These are phyloP conservation scores for Populus hybrid DNA, from an alignment of 441 rosid genomes.

Conservation along the genomic window DNA sequence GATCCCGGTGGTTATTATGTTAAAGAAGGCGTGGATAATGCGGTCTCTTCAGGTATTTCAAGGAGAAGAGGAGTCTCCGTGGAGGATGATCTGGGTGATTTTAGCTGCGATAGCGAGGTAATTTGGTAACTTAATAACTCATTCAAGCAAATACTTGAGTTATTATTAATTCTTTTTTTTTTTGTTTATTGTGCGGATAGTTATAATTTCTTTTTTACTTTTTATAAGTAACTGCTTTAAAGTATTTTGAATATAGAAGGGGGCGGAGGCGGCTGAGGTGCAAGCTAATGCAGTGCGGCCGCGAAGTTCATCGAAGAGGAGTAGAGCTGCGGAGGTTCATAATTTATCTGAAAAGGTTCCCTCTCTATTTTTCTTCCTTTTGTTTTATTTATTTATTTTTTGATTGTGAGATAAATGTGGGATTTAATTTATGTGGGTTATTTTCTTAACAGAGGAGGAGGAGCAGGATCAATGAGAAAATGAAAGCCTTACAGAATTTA, in stretches of 20 bases:
- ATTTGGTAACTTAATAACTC: neutral
- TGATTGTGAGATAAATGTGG: neutral
- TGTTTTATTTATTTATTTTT: neutral
- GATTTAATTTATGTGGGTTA: neutral
- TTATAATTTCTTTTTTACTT: neutral
- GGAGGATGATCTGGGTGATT: slow-evolving; percentile 32
- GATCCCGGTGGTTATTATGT: slow-evolving; percentile 28
- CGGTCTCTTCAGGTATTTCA: neutral
- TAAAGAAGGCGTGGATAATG: slow-evolving; percentile 26
- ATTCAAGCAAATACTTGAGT: neutral
- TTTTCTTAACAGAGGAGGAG: slow-evolving; percentile 63
- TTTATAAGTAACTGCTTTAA: neutral
- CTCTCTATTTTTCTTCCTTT: neutral
- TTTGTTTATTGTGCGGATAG: neutral
- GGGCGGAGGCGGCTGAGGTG: slow-evolving; percentile 23
- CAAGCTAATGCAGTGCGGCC: slow-evolving; percentile 36
- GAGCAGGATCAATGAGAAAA: slow-evolving; percentile 88
- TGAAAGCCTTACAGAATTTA: slow-evolving; percentile 88
- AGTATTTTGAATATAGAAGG: slow-evolving; percentile 25
- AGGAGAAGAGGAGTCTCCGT: slow-evolving; percentile 23
- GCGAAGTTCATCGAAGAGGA: slow-evolving; percentile 63
- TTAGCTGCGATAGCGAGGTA: slow-evolving; percentile 49
- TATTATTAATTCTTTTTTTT: neutral
- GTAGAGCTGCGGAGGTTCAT: slow-evolving; percentile 81
- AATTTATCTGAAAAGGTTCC: slow-evolving; percentile 65